These are phyloP conservation scores for Kwoniella shandongensis DNA, from an alignment of 768 basidiomycete genomes.

Conservation along the genomic window DNA sequence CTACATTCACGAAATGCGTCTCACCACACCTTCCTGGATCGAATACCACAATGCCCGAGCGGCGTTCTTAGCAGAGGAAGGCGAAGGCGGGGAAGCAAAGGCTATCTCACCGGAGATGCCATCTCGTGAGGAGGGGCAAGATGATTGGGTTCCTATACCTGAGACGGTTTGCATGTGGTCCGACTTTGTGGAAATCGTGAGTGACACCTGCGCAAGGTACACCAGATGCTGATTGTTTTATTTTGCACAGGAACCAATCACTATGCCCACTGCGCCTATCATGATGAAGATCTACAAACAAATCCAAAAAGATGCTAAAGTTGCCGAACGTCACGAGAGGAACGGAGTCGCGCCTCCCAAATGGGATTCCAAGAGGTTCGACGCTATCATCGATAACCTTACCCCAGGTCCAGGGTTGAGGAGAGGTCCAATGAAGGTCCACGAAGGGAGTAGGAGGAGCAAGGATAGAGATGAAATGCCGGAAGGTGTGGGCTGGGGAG, in stretches of 20 bases:
- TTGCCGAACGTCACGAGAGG: not conserved
- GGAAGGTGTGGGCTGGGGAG: conserved; percentile 33
- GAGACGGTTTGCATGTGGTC: not conserved
- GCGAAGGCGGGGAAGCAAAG: not conserved
- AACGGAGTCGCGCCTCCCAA: not conserved
- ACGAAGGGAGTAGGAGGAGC: not conserved
- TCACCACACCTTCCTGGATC: conserved; percentile 31
- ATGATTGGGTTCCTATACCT: conserved; percentile 36
- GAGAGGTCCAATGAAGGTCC: conserved; percentile 24
- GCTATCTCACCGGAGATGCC: not conserved
- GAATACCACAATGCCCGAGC: conserved; percentile 15
- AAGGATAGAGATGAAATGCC: not conserved
- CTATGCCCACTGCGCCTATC: not conserved
- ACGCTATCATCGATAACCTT: conserved; percentile 28
- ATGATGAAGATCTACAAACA: conserved; percentile 6
- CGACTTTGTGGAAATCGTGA: conserved; percentile 19
- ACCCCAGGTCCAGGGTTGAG: conserved; percentile 39
- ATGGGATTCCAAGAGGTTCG: conserved; percentile 4
- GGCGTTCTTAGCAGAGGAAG: conserved; percentile 1
- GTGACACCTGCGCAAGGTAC: not conserved
- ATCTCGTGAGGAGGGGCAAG: conserved; percentile 8
- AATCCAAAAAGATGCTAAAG: conserved; percentile 6
- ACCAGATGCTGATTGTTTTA: not conserved
- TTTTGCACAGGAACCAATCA: conserved; percentile 13
- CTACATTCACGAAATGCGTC: conserved; percentile 42